Base-by-base conservation (phyloP, 495 filamentous ascomycete species). In the Aspergillus bridgeri region DNA sequence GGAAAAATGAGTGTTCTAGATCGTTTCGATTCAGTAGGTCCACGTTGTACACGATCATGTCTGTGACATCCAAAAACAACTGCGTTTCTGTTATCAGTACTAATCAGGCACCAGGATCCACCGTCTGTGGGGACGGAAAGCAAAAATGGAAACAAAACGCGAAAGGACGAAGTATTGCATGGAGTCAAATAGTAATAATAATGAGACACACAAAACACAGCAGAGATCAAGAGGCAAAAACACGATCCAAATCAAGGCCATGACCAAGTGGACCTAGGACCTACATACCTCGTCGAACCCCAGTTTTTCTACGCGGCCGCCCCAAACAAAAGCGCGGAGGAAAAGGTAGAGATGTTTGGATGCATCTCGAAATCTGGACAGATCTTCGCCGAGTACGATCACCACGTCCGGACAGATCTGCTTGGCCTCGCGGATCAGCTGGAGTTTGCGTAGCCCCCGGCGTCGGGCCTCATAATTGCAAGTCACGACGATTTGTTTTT, bases 401-500 rank as follows among this genome's bases (percentile, higher is more conserved):
- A 95, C 83, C 24, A 96, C 81, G 51, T 95, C 90, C 0, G 92
- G 91, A 64, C 90, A 94, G 54, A 86, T 74, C 62, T 83, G 83
- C 69, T 84, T 89, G 3, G 92, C 93, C 60, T 96, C 90, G 48
- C 74, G 79, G 70, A 96, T 88, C 42, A 89, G 77, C 72, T 92
- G 89, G 25, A 97, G 78, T 75, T 98, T 96, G 72, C 80, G 80
- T 42, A 96, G 78, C 23, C 93, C 93, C 33, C 84, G 76, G 27
- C 76, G 65, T 6, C 93, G 83, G 6, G 93, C 93, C 65, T 88
- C 90, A 68, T 96, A 96, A 73, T 98, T 96, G 79, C 91, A 96
- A 5, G 93, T 98, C 45, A 92, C 92, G 23, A 96, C 83, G 46
- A 96, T 96, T 64, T 90, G 87, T 74, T 96, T 96, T 74, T 90